Conservation (phyloP, 108 stramenopile species). For the Skeletonema marinoi region DNA sequence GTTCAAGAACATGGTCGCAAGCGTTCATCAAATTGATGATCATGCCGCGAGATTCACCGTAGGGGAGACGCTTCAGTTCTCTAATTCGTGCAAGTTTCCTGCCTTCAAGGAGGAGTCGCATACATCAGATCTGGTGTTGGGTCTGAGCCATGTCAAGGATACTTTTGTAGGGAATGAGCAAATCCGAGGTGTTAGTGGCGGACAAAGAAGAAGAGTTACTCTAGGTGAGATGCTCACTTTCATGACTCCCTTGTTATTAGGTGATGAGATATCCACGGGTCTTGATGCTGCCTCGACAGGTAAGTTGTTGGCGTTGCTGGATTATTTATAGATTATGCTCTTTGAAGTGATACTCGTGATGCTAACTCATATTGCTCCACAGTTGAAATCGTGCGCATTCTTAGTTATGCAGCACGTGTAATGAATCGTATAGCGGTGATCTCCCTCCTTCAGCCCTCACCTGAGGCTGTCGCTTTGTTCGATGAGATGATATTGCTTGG, state of each 20-base stretch:
- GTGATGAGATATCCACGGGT: constrained; percentile 71
- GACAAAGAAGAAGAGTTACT: constrained; percentile 53
- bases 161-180: constrained; percentile 71
- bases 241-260: constrained; percentile 49
- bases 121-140: constrained; percentile 31
- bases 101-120: neutral
- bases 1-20: constrained; percentile 39
- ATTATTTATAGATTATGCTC: too few species aligned
- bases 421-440: constrained; percentile 51
- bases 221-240: constrained; percentile 36
- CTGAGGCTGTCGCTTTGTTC: constrained; percentile 70
- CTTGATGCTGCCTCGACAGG: constrained; percentile 60
- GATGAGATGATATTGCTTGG: constrained; percentile 69
- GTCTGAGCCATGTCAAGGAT: constrained; percentile 63
- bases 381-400: constrained; percentile 60
- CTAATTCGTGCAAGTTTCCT: constrained; percentile 21
- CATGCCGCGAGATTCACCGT: constrained; percentile 46
- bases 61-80: constrained; percentile 33
- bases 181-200: constrained; percentile 54
- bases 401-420: constrained; percentile 26
- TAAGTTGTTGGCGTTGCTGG: too few species aligned
- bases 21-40: constrained; percentile 26
- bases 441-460: constrained; percentile 78
- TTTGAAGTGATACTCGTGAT: too few species aligned
- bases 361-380: constrained; percentile 11